phyloP scores from a whole-genome alignment of 108 stramenopile genomes.

The Fistulifera pelliculosa region DNA sequence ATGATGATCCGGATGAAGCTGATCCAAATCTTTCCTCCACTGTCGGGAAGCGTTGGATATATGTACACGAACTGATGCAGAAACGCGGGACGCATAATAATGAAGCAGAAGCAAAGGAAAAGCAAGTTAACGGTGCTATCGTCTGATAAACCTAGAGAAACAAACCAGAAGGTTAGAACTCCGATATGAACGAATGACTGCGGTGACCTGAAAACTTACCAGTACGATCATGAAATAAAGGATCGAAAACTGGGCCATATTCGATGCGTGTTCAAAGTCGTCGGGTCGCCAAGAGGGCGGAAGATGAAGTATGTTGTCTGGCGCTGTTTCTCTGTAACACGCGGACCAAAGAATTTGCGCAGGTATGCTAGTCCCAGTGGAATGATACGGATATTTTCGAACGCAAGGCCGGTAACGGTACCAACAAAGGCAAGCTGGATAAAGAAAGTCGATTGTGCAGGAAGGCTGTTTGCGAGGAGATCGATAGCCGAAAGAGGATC shows the following conservation, averaged over 20 bases:
- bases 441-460: constrained; percentile 27
- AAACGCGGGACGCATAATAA: constrained; percentile 37
- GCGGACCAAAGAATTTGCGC: constrained; percentile 42
- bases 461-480: constrained; percentile 29
- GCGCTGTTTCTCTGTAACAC: constrained; percentile 45
- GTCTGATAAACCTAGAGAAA: constrained; percentile 25
- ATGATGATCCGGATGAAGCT: constrained; percentile 22
- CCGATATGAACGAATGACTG: no score
- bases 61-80: constrained; percentile 62
- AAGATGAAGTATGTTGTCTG: constrained; percentile 28
- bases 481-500: constrained; percentile 19
- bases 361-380: constrained; percentile 29
- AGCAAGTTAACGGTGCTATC: constrained; percentile 47
- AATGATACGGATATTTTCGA: constrained; percentile 41
- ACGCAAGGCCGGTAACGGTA: constrained; percentile 29
- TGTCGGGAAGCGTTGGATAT: constrained; percentile 51
- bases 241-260: constrained; percentile 7
- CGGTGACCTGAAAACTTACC: no score
- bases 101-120: constrained; percentile 41
- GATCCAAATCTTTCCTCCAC: constrained; percentile 53
- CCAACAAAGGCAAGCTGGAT: constrained; percentile 46
- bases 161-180: no score
- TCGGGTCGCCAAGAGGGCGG: constrained; percentile 33
- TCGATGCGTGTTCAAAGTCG: constrained; percentile 35
- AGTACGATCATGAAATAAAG: background rate